Conservation (phyloP, 306 rosid genomes). For the Castanea mollissima region DNA sequence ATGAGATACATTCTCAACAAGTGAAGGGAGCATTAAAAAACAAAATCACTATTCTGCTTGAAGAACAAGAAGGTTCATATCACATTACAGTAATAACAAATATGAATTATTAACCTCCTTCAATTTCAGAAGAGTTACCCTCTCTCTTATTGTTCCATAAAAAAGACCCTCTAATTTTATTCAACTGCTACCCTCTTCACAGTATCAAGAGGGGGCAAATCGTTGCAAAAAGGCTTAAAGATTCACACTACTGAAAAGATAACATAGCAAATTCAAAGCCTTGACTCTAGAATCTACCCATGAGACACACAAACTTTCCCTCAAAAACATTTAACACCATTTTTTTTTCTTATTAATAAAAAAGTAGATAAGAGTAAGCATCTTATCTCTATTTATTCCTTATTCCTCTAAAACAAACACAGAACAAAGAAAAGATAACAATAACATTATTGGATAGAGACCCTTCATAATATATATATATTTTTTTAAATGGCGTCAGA, state of each 20-base stretch:
- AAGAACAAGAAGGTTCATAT: background rate
- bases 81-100: background rate
- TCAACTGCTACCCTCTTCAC: background rate
- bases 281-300: background rate
- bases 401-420: background rate
- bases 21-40: background rate
- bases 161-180: no score
- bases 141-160: background rate
- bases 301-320: background rate
- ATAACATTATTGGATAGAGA: conserved; percentile 4
- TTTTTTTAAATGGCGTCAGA: background rate
- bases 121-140: background rate
- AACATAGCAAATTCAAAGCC: background rate
- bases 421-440: background rate
- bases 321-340: background rate
- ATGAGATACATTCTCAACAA: no score
- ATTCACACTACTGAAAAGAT: background rate
- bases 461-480: background rate
- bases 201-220: background rate
- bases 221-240: background rate
- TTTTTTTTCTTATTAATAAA: background rate
- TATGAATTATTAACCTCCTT: background rate
- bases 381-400: background rate
- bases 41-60: background rate
- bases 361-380: background rate